A percentile compares a stretch with the other conserved stretches of the same genome.
phyloP scores from a whole-genome alignment of 768 basidiomycete species.

The Trametes cubensis region DNA sequence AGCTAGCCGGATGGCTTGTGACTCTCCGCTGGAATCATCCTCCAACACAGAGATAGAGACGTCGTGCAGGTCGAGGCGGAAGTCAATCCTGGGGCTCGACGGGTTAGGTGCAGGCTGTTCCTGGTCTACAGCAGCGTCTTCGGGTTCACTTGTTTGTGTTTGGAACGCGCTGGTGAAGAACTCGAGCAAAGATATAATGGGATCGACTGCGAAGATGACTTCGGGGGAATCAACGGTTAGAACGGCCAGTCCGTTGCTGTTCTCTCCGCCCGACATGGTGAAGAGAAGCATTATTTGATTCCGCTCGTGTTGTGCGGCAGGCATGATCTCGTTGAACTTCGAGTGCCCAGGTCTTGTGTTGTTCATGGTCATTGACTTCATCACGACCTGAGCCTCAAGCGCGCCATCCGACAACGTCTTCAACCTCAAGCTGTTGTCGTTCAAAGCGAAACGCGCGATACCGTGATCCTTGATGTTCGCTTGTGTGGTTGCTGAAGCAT shows the following conservation, averaged over 20 bases:
- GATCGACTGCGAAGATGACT: constrained; percentile 90
- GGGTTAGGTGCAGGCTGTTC: neutral
- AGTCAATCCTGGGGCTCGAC: constrained; percentile 44
- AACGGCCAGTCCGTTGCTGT: constrained; percentile 67
- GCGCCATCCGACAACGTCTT: constrained; percentile 83
- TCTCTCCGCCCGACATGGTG: constrained; percentile 65
- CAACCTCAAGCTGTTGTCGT: constrained; percentile 73
- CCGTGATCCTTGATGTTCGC: constrained; percentile 71
- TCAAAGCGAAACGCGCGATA: constrained; percentile 84
- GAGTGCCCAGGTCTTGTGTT: constrained; percentile 83
- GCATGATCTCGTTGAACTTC: constrained; percentile 93
- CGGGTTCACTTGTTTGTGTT: constrained; percentile 22
- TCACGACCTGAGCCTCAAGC: constrained; percentile 82
- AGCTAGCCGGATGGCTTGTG: constrained; percentile 85
- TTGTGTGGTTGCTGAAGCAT: constrained; percentile 58
- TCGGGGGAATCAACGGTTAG: constrained; percentile 91
- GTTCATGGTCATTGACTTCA: constrained; percentile 91
- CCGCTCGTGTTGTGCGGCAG: constrained; percentile 81
- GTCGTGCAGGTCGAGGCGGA: constrained; percentile 88
- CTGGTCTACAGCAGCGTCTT: constrained; percentile 9
- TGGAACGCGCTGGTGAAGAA: constrained; percentile 73
- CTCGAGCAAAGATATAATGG: constrained; percentile 82
- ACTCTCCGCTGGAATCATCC: constrained; percentile 73
- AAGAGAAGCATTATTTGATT: constrained; percentile 97
- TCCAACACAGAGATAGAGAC: constrained; percentile 88